These are phyloP conservation scores for Prunus yedoensis DNA, from an alignment of 331 rosid species.

Conservation along the genomic window DNA sequence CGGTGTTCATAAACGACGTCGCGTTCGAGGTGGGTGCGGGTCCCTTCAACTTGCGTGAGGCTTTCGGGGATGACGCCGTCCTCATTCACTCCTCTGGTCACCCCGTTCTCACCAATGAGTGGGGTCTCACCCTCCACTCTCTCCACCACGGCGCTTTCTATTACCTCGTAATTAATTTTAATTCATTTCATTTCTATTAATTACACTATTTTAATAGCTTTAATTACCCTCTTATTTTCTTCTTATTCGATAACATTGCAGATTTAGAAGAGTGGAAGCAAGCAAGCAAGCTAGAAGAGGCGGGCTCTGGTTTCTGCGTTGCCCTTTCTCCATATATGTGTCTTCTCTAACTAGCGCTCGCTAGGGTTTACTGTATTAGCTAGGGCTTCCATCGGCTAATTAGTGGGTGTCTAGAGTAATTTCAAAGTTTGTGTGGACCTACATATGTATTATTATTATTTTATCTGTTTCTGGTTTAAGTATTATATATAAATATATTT, in stretches of 20 bases:
- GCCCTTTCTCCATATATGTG: conserved; percentile 16
- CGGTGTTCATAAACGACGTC: conserved; percentile 86
- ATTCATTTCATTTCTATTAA: not conserved
- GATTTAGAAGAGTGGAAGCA: conserved; percentile 49
- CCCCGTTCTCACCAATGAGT: conserved; percentile 79
- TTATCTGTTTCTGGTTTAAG: conserved; percentile 8
- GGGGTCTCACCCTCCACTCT: conserved; percentile 85
- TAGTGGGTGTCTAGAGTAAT: not conserved
- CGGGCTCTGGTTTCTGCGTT: conserved; percentile 9
- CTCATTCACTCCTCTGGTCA: conserved; percentile 81
- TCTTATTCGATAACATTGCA: conserved; percentile 30
- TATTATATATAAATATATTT: not conserved
- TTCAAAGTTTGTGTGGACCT: conserved; percentile 29
- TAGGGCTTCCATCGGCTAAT: not conserved
- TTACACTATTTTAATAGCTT: no score
- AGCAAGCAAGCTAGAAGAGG: conserved; percentile 13
- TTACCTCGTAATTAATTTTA: conserved; percentile 48
- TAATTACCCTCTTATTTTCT: no score
- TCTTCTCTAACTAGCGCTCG: not conserved
- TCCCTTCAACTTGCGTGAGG: conserved; percentile 77
- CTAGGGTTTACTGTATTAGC: not conserved
- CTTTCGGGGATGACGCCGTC: conserved; percentile 79
- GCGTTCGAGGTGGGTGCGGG: conserved; percentile 76
- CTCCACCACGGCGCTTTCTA: conserved; percentile 83
- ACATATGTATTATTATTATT: conserved; percentile 15